A percentile compares a stretch with the other conserved stretches of the same genome.
Evolutionary conservation across 179 eudicot genomes (phyloP).

Genomic region (Silene noctiflora): DNA sequence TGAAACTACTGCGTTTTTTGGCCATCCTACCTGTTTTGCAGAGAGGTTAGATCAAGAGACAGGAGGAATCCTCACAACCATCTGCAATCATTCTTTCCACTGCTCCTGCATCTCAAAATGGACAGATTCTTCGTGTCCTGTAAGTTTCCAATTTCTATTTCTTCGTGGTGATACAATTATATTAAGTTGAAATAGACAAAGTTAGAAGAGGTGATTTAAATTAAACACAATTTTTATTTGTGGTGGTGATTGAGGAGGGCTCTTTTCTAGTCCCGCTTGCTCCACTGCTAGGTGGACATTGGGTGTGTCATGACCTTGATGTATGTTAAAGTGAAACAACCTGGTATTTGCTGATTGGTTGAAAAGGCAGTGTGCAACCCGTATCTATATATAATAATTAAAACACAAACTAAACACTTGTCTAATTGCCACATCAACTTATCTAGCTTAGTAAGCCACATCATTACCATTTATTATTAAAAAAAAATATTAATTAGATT

Average conservation of each 20-base stretch:
- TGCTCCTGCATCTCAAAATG: constrained; percentile 94
- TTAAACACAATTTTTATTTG: too few relatives aligned
- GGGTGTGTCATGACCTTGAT: not conserved
- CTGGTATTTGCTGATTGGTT: not conserved
- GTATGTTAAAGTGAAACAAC: not conserved
- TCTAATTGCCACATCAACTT: too few relatives aligned
- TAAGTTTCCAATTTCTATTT: constrained; percentile 34
- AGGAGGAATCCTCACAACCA: constrained; percentile 77
- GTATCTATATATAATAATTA: not conserved
- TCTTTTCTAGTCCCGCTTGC: too few relatives aligned
- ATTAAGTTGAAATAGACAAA: too few relatives aligned
- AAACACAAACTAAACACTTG: too few relatives aligned
- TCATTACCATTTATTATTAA: too few relatives aligned
- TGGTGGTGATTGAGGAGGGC: too few relatives aligned
- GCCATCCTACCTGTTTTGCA: constrained; percentile 32
- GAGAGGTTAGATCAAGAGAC: constrained; percentile 87
- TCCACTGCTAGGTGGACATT: not conserved
- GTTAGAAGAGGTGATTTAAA: too few relatives aligned
- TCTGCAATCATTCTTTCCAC: constrained; percentile 93
- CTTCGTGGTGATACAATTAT: not conserved
- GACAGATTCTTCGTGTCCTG: constrained; percentile 98
- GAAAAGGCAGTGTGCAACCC: not conserved
- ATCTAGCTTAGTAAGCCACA: too few relatives aligned
- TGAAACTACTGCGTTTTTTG: not conserved
- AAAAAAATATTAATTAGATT: too few relatives aligned